Percentiles rank a stretch among this genome's conserved stretches.
phyloP scores from a whole-genome alignment of 2,329 filamentous ascomycete species.

The Colletotrichum spaethianum region DNA sequence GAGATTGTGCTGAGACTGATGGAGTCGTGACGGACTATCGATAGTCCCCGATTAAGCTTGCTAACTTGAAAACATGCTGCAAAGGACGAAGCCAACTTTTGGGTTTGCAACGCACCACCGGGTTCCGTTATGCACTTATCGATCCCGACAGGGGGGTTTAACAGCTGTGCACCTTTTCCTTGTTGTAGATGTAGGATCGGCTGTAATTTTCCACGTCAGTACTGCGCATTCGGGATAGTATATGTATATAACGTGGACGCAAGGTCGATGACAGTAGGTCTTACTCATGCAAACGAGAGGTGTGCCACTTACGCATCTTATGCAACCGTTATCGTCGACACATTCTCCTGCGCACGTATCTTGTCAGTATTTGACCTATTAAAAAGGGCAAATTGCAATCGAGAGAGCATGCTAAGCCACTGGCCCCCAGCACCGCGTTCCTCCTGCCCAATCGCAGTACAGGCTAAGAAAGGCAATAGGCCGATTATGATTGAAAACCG shows the following conservation, averaged over 20 bases:
- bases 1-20: too few relatives aligned
- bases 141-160: not conserved
- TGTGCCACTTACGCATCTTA: conserved; percentile 11
- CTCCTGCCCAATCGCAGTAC: conserved; percentile 4
- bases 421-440: conserved; percentile 1
- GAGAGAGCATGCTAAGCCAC: fast-evolving
- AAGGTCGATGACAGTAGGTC: not conserved
- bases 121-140: too few relatives aligned
- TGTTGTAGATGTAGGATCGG: not conserved
- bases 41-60: too few relatives aligned
- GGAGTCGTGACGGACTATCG: too few relatives aligned
- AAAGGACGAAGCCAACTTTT: too few relatives aligned
- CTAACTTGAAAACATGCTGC: too few relatives aligned
- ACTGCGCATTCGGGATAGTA: not conserved
- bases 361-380: not conserved
- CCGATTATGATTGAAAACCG: too few relatives aligned
- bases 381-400: fast-evolving
- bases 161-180: not conserved
- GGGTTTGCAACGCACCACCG: too few relatives aligned
- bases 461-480: not conserved
- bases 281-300: conserved; percentile 28
- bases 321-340: conserved; percentile 8
- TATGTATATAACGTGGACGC: too few relatives aligned
- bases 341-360: not conserved
- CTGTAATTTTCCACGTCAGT: not conserved